These are phyloP conservation scores for Alternaria rosae DNA, from an alignment of 2,329 filamentous ascomycete genomes.

Conservation along the genomic window DNA sequence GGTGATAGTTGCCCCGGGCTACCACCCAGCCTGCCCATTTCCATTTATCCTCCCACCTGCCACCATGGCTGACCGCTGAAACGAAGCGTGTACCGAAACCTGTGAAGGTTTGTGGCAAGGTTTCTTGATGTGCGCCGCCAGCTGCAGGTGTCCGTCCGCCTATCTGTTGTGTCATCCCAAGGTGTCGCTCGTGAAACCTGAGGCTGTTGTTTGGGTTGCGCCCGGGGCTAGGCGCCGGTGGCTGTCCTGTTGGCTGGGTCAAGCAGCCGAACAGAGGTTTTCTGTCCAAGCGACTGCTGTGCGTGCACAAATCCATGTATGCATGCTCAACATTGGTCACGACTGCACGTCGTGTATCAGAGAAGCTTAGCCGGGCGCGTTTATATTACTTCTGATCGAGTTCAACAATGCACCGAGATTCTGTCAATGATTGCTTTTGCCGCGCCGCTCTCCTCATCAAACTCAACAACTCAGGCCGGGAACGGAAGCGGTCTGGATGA, in stretches of 20 bases:
- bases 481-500: background rate
- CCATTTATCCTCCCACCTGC: background rate
- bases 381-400: background rate
- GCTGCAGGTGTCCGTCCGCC: background rate
- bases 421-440: background rate
- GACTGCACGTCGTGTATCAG: background rate
- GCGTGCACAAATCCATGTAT: background rate
- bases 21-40: background rate
- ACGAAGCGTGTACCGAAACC: background rate
- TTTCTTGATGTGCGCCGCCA: background rate
- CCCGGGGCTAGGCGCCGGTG: background rate
- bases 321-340: background rate
- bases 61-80: constrained; percentile 6
- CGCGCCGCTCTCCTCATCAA: background rate
- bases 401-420: background rate
- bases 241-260: background rate
- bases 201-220: background rate
- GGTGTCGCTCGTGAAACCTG: background rate
- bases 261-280: background rate
- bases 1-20: constrained; percentile 4
- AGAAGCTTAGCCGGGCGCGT: background rate
- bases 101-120: background rate
- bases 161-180: background rate
- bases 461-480: background rate
- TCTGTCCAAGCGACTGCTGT: background rate